Evolutionary conservation across 1,139 yeast species (phyloP).

Genomic region (Candida anutae): DNA sequence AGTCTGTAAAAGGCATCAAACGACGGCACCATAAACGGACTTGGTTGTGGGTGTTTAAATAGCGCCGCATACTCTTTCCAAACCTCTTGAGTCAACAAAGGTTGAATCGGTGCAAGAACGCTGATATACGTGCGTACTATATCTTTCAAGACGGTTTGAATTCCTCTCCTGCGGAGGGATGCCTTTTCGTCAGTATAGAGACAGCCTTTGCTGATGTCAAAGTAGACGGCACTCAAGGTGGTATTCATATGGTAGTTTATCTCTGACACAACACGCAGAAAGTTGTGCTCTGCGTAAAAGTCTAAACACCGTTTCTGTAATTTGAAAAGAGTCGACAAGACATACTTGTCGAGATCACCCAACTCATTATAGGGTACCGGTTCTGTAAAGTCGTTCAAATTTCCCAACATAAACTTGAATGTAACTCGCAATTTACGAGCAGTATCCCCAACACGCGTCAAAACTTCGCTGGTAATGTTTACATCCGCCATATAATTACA

Average conservation of each 20-base stretch:
- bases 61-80: constrained; percentile 52
- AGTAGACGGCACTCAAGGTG: constrained; percentile 74
- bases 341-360: constrained; percentile 55
- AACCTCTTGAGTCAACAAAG: constrained; percentile 78
- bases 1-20: constrained; percentile 21
- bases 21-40: constrained; percentile 48
- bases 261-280: constrained; percentile 56
- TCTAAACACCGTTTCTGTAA: constrained; percentile 36
- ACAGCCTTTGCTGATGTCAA: constrained; percentile 79
- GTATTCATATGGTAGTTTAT: constrained; percentile 68
- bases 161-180: constrained; percentile 50
- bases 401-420: constrained; percentile 74
- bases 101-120: constrained; percentile 72
- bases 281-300: constrained; percentile 53
- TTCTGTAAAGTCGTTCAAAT: constrained; percentile 36
- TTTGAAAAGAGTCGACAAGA: constrained; percentile 47
- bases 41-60: constrained; percentile 21
- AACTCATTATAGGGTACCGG: constrained; percentile 29
- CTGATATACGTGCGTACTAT: constrained; percentile 57
- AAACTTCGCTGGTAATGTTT: constrained; percentile 61
- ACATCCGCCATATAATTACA: constrained; percentile 81
- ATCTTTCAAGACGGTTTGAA: constrained; percentile 64
- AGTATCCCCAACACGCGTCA: constrained; percentile 71
- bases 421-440: constrained; percentile 79
- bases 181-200: constrained; percentile 59